Percentiles rank a stretch among this genome's conserved stretches.
phyloP scores from a whole-genome alignment of 768 basidiomycete genomes.

The Suillus spraguei region DNA sequence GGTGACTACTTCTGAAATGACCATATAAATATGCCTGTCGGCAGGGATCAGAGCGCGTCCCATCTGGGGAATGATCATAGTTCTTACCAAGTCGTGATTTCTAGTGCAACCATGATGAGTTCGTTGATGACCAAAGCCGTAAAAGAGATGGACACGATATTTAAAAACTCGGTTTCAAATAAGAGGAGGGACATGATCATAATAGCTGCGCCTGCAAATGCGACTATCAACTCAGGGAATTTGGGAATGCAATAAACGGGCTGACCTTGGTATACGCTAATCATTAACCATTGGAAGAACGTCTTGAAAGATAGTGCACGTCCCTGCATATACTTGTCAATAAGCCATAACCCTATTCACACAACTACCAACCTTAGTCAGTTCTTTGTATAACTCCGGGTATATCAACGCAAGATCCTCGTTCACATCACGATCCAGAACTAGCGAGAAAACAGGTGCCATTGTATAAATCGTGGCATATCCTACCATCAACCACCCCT shows the following conservation, averaged over 20 bases:
- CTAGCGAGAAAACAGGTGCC: conserved; percentile 97
- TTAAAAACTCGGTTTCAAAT: conserved; percentile 96
- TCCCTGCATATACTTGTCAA: conserved; percentile 54
- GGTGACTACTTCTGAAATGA: conserved; percentile 88
- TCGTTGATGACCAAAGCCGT: conserved; percentile 96
- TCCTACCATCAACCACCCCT: conserved; percentile 97
- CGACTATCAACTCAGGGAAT: conserved; percentile 6
- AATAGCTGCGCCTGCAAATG: conserved; percentile 80
- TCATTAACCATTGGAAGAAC: conserved; percentile 97
- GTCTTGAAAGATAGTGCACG: conserved; percentile 96
- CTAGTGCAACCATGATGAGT: conserved; percentile 97
- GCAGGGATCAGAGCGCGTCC: not conserved
- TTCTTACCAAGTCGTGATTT: conserved; percentile 92
- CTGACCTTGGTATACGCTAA: conserved; percentile 94
- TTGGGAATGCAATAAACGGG: conserved; percentile 1
- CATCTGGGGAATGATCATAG: not conserved
- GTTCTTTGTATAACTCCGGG: conserved; percentile 96
- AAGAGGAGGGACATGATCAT: conserved; percentile 97
- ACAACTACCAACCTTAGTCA: conserved; percentile 75
- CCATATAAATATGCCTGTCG: conserved; percentile 91
- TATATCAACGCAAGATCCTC: conserved; percentile 94
- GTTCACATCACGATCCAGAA: conserved; percentile 93
- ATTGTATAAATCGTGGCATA: conserved; percentile 97
- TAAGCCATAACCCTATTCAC: not conserved
- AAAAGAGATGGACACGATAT: conserved; percentile 98